Evolutionary conservation across 768 basidiomycete genomes (phyloP).

Genomic region (Pulveroboletus sp.): DNA sequence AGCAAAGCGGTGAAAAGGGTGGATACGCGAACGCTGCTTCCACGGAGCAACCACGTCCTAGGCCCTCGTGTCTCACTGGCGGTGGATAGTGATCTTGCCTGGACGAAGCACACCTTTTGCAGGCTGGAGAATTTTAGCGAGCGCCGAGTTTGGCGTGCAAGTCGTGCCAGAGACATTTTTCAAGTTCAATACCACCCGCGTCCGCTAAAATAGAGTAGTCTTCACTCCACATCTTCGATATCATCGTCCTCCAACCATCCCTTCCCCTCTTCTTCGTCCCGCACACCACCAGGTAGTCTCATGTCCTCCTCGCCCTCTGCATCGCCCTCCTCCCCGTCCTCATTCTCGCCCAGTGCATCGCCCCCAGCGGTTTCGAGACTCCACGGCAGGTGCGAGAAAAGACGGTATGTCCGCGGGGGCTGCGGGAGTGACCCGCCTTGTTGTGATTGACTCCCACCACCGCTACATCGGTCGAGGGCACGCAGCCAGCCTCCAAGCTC

Average conservation of each 20-base stretch:
- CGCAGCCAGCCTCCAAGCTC: slow-evolving; percentile 61
- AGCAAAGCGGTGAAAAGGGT: slow-evolving; percentile 39
- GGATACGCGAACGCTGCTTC: slow-evolving; percentile 32
- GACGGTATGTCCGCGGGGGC: slow-evolving; percentile 35
- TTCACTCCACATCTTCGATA: slow-evolving; percentile 44
- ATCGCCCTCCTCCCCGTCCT: slow-evolving; percentile 23
- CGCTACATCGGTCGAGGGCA: slow-evolving; percentile 35
- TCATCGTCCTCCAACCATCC: slow-evolving; percentile 60
- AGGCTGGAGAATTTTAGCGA: not conserved
- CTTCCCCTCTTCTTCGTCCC: slow-evolving; percentile 28
- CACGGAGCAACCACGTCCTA: slow-evolving; percentile 8
- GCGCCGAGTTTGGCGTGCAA: not conserved
- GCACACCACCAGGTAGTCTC: slow-evolving; percentile 24
- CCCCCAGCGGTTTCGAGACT: slow-evolving; percentile 23
- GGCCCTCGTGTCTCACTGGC: not conserved
- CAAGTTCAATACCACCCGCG: no score
- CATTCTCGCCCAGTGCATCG: slow-evolving; percentile 28
- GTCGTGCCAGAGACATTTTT: slow-evolving; percentile 7
- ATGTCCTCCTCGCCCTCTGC: slow-evolving; percentile 29
- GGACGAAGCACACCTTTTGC: not conserved
- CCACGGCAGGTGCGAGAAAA: slow-evolving; percentile 55
- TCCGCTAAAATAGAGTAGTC: no score
- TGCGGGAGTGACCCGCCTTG: not conserved
- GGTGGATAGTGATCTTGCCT: slow-evolving; percentile 10
- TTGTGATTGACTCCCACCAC: not conserved